Evolutionary conservation across 768 basidiomycete genomes (phyloP), one percentile per base, ranked within the genome.

Genomic region (Lyophyllum atratum): DNA sequence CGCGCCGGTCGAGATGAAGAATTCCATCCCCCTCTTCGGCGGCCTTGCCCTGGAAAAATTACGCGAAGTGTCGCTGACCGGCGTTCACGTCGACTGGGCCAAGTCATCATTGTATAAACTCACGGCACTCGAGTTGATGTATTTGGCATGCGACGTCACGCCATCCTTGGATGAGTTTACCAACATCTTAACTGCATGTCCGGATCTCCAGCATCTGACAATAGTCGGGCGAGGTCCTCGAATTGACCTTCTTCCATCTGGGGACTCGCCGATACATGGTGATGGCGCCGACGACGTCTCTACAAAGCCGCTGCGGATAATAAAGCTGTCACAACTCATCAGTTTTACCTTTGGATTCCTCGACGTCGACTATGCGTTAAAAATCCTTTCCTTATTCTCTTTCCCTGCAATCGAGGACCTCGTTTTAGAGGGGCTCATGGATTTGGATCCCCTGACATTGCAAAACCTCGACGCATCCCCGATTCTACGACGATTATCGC

Each of bases 41-140:
- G 79, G 78, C 4, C 48, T 59, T 6, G 28, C 64, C 3, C 59
- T 77, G 2, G 55, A 66, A 14, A 59, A 60, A 21, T 70, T 87
- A 21, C 72, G 71, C 4, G 64, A 73, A 15, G 70, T 86, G 7
- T 72, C 76, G 1, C 70, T 87, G 6, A 76, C 79, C 2, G 85
- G 85, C 0, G 84, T 85, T 17, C 85, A 86, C 60, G 66, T 86
- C 49, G 76, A 84, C 52, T 87, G 85, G 85, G 44, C 68, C 1
- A 62, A 52, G 11, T 74, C 76, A 7, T 63, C 73, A 11, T 68
- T 85, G 49, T 64, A 61, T 6, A 74, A 76, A 55, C 76, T 87
- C 15, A 70, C 71, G 19, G 72, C 69, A 25, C 70, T 86, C 33
- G 80, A 83, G 59, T 70, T 86, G 62, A 82, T 77, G 59, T 87